Percentiles rank a stretch among this genome's conserved stretches.
These are phyloP conservation scores for Aspergillus tubingensis DNA, from an alignment of 2,329 filamentous ascomycete genomes.

Conservation along the genomic window DNA sequence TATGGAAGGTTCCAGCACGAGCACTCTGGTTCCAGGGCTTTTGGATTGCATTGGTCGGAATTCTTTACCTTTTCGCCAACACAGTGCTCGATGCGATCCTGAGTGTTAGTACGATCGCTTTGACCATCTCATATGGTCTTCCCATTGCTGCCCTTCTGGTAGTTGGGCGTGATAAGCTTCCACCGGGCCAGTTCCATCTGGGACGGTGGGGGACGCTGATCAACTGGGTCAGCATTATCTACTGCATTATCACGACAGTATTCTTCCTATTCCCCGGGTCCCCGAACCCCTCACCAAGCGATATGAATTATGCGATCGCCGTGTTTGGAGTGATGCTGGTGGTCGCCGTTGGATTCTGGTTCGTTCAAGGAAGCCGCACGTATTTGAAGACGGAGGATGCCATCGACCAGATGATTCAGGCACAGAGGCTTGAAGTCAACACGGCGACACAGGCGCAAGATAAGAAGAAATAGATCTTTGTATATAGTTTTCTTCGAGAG, in stretches of 20 bases:
- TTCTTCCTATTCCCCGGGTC: constrained; percentile 58
- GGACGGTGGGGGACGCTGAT: constrained; percentile 46
- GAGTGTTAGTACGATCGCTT: constrained; percentile 58
- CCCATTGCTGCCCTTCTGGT: constrained; percentile 53
- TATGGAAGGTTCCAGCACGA: constrained; percentile 56
- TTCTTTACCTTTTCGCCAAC: constrained; percentile 58
- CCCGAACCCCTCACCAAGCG: constrained; percentile 48
- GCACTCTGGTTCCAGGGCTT: constrained; percentile 56
- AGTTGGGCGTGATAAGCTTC: constrained; percentile 56
- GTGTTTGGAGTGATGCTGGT: constrained; percentile 60
- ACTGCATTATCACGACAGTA: constrained; percentile 55
- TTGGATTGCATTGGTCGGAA: constrained; percentile 52
- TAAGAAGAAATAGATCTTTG: neutral
- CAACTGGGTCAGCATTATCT: constrained; percentile 55
- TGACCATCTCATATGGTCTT: constrained; percentile 56
- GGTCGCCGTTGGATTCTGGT: constrained; percentile 54
- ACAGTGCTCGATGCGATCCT: constrained; percentile 58
- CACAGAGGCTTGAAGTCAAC: constrained; percentile 25
- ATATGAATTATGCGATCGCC: constrained; percentile 62
- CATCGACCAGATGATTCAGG: constrained; percentile 28
- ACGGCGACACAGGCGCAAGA: neutral
- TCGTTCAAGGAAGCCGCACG: constrained; percentile 48
- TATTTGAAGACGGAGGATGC: constrained; percentile 38
- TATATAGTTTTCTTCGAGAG: neutral
- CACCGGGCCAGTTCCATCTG: constrained; percentile 48